phyloP scores from a whole-genome alignment of 208 protist genomes.

The Leptomonas seymouri region DNA sequence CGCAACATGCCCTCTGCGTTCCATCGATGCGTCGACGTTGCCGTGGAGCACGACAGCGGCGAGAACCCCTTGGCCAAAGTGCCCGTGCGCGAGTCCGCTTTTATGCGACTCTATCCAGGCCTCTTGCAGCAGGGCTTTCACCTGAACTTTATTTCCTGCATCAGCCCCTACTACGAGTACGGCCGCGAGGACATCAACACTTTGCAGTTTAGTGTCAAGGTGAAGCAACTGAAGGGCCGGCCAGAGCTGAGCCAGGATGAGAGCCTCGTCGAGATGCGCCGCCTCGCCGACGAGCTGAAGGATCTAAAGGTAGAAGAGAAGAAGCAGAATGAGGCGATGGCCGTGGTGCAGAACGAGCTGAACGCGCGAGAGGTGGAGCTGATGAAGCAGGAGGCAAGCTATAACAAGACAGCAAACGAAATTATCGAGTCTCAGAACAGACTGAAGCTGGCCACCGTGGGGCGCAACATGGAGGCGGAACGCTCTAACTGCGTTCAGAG shows the following conservation, averaged over 20 bases:
- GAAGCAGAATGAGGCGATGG: conserved; percentile 64
- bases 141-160: conserved; percentile 68
- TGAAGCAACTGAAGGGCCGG: conserved; percentile 58
- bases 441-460: conserved; percentile 51
- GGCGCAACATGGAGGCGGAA: conserved; percentile 49
- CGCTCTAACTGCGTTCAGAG: conserved; percentile 39
- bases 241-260: conserved; percentile 76
- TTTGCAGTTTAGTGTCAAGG: conserved; percentile 60
- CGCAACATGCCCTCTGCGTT: conserved; percentile 78
- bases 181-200: conserved; percentile 74
- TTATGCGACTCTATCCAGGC: conserved; percentile 73
- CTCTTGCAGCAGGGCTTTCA: conserved; percentile 82
- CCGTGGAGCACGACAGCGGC: conserved; percentile 83
- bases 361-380: conserved; percentile 85
- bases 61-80: conserved; percentile 88
- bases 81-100: conserved; percentile 76
- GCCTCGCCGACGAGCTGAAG: conserved; percentile 82
- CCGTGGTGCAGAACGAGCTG: conserved; percentile 82
- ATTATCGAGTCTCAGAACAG: conserved; percentile 42
- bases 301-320: conserved; percentile 63
- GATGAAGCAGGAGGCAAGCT: conserved; percentile 82
- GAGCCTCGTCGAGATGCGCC: conserved; percentile 77
- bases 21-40: conserved; percentile 84
- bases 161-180: conserved; percentile 87
- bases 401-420: conserved; percentile 49